phyloP scores from a whole-genome alignment of 331 rosid genomes.

The Phaseolus coccineus region DNA sequence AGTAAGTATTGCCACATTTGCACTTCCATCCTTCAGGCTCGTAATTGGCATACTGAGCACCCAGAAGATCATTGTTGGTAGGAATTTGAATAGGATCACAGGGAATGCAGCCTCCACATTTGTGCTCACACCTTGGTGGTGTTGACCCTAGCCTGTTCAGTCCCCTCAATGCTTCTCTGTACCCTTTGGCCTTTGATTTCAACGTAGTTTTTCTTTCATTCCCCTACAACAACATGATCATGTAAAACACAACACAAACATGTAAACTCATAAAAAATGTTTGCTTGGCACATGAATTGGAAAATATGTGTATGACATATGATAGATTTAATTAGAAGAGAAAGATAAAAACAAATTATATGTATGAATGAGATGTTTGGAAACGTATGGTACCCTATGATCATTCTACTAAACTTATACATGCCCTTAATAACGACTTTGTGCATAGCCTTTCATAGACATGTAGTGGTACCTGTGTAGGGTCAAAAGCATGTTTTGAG shows the following conservation, averaged over 20 bases:
- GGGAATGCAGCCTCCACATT: conserved; percentile 54
- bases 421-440: conserved; percentile 2
- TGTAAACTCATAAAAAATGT: neutral
- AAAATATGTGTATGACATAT: too few species aligned
- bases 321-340: neutral
- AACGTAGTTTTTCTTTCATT: conserved; percentile 12
- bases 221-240: conserved; percentile 16
- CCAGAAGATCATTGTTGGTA: conserved; percentile 39
- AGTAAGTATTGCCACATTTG: conserved; percentile 55
- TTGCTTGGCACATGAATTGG: neutral
- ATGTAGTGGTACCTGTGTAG: conserved; percentile 37
- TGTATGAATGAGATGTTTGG: neutral
- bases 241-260: neutral
- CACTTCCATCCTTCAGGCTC: conserved; percentile 64
- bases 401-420: neutral
- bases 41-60: conserved; percentile 52
- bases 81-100: conserved; percentile 54
- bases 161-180: conserved; percentile 39
- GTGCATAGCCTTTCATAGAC: neutral
- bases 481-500: conserved; percentile 33
- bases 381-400: neutral
- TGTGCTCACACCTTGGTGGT: conserved; percentile 61
- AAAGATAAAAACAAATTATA: neutral
- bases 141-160: conserved; percentile 50
- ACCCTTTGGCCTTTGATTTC: conserved; percentile 28